Base-by-base conservation (phyloP, 2,329 filamentous ascomycete species). In the Aureobasidium vineae region DNA sequence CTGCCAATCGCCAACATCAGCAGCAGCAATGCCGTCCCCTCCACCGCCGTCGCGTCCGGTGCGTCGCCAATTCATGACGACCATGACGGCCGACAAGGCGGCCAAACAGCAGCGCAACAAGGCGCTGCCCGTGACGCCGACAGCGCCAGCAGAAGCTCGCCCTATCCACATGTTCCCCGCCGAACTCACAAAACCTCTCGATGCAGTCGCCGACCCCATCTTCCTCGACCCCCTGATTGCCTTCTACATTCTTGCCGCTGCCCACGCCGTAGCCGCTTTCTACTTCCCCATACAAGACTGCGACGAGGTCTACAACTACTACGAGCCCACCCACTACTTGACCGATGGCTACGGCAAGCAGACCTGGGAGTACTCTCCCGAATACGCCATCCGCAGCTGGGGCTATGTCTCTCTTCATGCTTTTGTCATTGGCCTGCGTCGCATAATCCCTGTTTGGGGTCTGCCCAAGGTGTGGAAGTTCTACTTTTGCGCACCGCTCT, bases 231-330 rank as follows among this genome's bases (percentile, higher is more conserved):
- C 91, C 65, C 90, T 91, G 70, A 83, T 86, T 54, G 90, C 90
- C 15, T 96, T 97, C 76, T 95, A 90, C 74, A 78, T 91, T 69
- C 95, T 96, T 76, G 81, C 96, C 53, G 80, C 82, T 36, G 88
- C 90, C 70, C 92, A 92, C 74, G 70, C 90, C 21, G 73, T 94
- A 26, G 90, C 94, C 7, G 95, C 94, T 13, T 74, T 90, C 38
- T 94, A 89, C 76, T 88, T 92, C 1, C 95, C 95, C 0, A 97
- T 99, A 70, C 93, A 97, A 77, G 95, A 99, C 78, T 99, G 95
- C 76, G 95, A 99, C 73, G 95, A 99, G 81, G 94, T 94, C 13
- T 99, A 96, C 84, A 99, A 99, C 77, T 99, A 97, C 82, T 99
- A 94, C 92, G 95, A 99, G 74, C 94, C 95, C 0, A 88, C 93